These are phyloP conservation scores for Takakia lepidozioides DNA, from an alignment of 225 moss, liverwort and hornwort species.

Conservation along the genomic window DNA sequence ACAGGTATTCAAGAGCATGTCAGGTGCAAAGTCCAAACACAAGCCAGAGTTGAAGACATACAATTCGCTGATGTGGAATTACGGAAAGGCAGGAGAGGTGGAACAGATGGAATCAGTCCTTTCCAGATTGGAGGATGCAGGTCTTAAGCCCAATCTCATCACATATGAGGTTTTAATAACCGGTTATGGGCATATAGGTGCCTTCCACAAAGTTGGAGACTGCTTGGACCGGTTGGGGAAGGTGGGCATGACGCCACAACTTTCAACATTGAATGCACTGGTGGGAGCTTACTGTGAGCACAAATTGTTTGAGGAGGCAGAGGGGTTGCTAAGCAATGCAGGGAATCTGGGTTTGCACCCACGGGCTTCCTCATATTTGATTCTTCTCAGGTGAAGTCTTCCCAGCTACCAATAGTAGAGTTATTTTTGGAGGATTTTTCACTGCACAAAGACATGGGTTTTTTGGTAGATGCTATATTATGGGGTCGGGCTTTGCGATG, in stretches of 20 bases:
- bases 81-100: slow-evolving; percentile 66
- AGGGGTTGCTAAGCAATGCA: slow-evolving; percentile 43
- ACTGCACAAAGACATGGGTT: too few species aligned
- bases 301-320: slow-evolving; percentile 40
- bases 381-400: slow-evolving; percentile 32
- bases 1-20: slow-evolving; percentile 56
- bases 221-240: slow-evolving; percentile 33
- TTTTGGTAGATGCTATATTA: too few species aligned
- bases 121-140: slow-evolving; percentile 42
- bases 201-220: slow-evolving; percentile 43
- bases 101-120: slow-evolving; percentile 57
- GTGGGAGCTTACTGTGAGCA: slow-evolving; percentile 51
- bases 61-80: slow-evolving; percentile 67
- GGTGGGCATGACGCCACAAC: slow-evolving; percentile 28
- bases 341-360: slow-evolving; percentile 30
- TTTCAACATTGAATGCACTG: slow-evolving; percentile 63
- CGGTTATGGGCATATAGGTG: slow-evolving; percentile 58
- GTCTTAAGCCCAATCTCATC: slow-evolving; percentile 30
- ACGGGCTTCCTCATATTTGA: slow-evolving; percentile 45
- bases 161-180: slow-evolving; percentile 62
- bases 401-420: slow-evolving; percentile 4
- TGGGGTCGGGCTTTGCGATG: slow-evolving; percentile 1
- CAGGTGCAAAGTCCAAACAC: slow-evolving; percentile 29
- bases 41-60: slow-evolving; percentile 66
- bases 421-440: too few species aligned